A percentile compares a stretch with the other conserved stretches of the same genome.
phyloP scores from a whole-genome alignment of 352 stramenopile genomes.

The Phytophthora foliorum region DNA sequence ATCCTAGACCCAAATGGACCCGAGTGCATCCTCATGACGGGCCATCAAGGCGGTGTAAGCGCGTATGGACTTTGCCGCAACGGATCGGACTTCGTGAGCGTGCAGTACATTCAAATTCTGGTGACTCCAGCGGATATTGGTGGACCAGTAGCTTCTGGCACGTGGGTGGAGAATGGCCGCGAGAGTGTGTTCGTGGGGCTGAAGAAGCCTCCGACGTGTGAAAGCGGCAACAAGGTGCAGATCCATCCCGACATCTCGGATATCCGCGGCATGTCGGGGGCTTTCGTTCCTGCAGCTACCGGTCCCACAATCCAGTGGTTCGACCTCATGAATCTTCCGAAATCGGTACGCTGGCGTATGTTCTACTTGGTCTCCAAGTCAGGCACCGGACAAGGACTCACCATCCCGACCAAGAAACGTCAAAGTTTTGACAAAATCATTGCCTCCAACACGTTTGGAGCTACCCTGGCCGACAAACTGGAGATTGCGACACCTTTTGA shows the following conservation, averaged over 20 bases:
- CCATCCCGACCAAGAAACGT: slow-evolving; percentile 38
- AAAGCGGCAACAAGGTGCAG: slow-evolving; percentile 24
- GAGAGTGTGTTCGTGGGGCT: slow-evolving; percentile 43
- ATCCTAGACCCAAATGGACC: slow-evolving; percentile 35
- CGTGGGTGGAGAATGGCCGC: slow-evolving; percentile 45
- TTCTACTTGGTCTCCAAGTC: slow-evolving; percentile 43
- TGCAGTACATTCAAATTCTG: slow-evolving; percentile 45
- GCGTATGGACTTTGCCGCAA: slow-evolving; percentile 50
- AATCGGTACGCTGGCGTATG: slow-evolving; percentile 36
- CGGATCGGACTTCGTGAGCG: slow-evolving; percentile 42
- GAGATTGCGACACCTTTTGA: slow-evolving; percentile 37
- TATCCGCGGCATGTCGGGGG: slow-evolving; percentile 26
- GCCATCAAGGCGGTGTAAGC: slow-evolving; percentile 46
- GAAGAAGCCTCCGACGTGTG: slow-evolving; percentile 24
- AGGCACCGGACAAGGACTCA: slow-evolving; percentile 36
- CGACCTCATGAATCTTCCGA: slow-evolving; percentile 41
- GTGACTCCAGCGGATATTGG: slow-evolving; percentile 47
- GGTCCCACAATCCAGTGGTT: slow-evolving; percentile 42
- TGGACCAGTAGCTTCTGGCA: slow-evolving; percentile 37
- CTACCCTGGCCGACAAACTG: slow-evolving; percentile 41
- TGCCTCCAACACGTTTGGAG: slow-evolving; percentile 37
- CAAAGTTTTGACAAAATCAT: slow-evolving; percentile 51
- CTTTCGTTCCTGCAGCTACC: slow-evolving; percentile 18
- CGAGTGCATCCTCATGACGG: slow-evolving; percentile 53
- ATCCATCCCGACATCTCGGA: slow-evolving; percentile 23